A percentile compares a stretch with the other conserved stretches of the same genome.
Evolutionary conservation across 2,329 filamentous ascomycete species (phyloP).

Genomic region (Hypoxylon sp.): DNA sequence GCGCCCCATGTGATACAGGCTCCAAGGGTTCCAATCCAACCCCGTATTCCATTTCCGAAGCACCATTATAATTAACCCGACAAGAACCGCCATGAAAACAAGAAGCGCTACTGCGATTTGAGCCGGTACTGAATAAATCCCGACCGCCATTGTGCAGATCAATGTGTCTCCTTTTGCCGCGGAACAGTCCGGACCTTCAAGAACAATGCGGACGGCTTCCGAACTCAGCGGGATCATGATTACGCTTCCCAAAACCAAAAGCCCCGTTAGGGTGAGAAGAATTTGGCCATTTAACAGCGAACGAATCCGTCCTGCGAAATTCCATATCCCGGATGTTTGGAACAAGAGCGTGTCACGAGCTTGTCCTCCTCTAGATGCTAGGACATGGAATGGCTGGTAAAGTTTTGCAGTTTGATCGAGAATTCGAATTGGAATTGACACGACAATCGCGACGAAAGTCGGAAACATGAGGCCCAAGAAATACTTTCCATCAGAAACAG

Average conservation of each 20-base stretch:
- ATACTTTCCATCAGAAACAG: slow-evolving; percentile 54
- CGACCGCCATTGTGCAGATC: slow-evolving; percentile 56
- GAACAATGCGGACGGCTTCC: slow-evolving; percentile 59
- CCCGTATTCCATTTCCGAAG: slow-evolving; percentile 58
- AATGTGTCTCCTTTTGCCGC: slow-evolving; percentile 28
- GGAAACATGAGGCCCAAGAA: slow-evolving; percentile 58
- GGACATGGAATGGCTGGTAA: slow-evolving; percentile 61
- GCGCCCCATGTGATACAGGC: slow-evolving; percentile 56
- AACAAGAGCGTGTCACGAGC: slow-evolving; percentile 62
- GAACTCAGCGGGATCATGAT: slow-evolving; percentile 59
- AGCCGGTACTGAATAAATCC: slow-evolving; percentile 54
- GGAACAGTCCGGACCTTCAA: slow-evolving; percentile 52
- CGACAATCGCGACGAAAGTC: slow-evolving; percentile 54
- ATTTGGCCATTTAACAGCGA: slow-evolving; percentile 56
- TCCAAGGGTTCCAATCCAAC: slow-evolving; percentile 60
- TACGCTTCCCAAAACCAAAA: slow-evolving; percentile 55
- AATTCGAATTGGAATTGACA: slow-evolving; percentile 58
- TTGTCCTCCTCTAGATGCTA: slow-evolving; percentile 57
- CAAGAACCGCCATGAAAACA: slow-evolving; percentile 52
- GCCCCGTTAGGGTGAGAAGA: slow-evolving; percentile 58
- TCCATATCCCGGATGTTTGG: slow-evolving; percentile 58
- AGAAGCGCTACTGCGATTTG: slow-evolving; percentile 56
- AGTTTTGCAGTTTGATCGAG: slow-evolving; percentile 57
- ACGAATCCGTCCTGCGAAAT: slow-evolving; percentile 56
- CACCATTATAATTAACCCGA: slow-evolving; percentile 50